Evolutionary conservation across 257 asterid species (phyloP).

Genomic region (Marsdenia floribunda): DNA sequence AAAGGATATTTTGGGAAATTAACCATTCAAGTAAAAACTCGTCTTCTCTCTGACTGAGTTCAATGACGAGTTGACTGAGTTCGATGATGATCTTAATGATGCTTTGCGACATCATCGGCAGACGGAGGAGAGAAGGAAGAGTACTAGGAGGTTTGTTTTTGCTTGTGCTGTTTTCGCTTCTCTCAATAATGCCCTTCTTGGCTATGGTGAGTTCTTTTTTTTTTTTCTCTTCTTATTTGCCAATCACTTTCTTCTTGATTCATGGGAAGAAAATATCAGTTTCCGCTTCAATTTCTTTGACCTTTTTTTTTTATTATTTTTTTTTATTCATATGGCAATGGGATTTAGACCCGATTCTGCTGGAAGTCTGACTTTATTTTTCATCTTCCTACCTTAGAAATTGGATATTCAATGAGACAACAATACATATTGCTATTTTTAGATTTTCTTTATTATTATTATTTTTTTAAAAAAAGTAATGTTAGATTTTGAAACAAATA

Average conservation of each 20-base stretch:
- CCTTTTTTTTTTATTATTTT: not conserved
- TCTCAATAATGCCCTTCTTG: slow-evolving; percentile 86
- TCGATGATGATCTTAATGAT: slow-evolving; percentile 40
- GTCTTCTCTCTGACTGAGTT: no score
- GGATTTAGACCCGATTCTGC: not conserved
- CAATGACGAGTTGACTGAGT: slow-evolving; percentile 27
- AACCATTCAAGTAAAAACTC: no score
- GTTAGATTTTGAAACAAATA: no score
- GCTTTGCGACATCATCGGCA: slow-evolving; percentile 41
- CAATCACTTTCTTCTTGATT: not conserved
- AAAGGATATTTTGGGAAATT: no score
- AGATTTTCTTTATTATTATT: not conserved
- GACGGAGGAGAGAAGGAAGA: slow-evolving; percentile 43
- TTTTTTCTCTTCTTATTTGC: not conserved
- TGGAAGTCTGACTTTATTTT: not conserved
- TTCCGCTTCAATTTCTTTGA: not conserved
- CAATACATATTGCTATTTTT: not conserved
- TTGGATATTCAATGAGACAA: not conserved
- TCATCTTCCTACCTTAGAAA: no score
- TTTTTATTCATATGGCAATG: not conserved
- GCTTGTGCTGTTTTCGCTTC: slow-evolving; percentile 98
- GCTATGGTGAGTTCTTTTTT: slow-evolving; percentile 54
- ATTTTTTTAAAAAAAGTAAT: no score
- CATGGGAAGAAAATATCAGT: not conserved
- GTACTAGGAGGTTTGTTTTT: slow-evolving; percentile 64